These are phyloP conservation scores for Globisporangium acanthophoron DNA, from an alignment of 352 stramenopile genomes.

Conservation along the genomic window DNA sequence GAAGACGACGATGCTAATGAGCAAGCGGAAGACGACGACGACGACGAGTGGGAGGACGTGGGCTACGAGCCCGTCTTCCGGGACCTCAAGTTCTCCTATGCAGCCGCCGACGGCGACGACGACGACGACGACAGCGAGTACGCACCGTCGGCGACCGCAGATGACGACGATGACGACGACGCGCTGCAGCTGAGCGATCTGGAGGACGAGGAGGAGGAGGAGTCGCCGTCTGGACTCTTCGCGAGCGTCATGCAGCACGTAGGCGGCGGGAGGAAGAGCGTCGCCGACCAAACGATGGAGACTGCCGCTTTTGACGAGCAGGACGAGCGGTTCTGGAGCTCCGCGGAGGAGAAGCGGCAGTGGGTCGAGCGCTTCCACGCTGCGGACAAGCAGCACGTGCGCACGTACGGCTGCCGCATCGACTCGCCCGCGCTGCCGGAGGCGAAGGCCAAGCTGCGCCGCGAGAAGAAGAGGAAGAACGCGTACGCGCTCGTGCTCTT, in stretches of 20 bases:
- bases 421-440: constrained; percentile 20
- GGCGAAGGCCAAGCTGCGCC: constrained; percentile 15
- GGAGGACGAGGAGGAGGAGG: constrained; percentile 9
- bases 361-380: constrained; percentile 20
- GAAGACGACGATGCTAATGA: neutral
- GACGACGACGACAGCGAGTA: constrained; percentile 11
- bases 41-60: constrained; percentile 12
- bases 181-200: neutral
- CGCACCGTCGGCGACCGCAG: constrained; percentile 2
- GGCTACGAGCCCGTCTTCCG: constrained; percentile 8
- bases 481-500: constrained; percentile 21
- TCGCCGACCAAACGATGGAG: neutral
- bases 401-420: constrained; percentile 26
- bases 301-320: constrained; percentile 17
- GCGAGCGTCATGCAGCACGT: constrained; percentile 7
- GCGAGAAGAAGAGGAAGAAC: constrained; percentile 17
- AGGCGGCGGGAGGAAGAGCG: neutral
- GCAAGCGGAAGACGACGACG: constrained; percentile 3
- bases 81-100: constrained; percentile 6
- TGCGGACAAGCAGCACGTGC: constrained; percentile 16
- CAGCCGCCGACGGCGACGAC: constrained; percentile 4
- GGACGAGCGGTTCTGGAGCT: constrained; percentile 21
- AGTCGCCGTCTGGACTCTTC: constrained; percentile 10
- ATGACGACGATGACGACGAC: neutral
- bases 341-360: constrained; percentile 18